Evolutionary conservation across 1,139 yeast genomes (phyloP), one percentile per base, ranked within the genome.

Genomic region (Geotrichum citri-aurantii): DNA sequence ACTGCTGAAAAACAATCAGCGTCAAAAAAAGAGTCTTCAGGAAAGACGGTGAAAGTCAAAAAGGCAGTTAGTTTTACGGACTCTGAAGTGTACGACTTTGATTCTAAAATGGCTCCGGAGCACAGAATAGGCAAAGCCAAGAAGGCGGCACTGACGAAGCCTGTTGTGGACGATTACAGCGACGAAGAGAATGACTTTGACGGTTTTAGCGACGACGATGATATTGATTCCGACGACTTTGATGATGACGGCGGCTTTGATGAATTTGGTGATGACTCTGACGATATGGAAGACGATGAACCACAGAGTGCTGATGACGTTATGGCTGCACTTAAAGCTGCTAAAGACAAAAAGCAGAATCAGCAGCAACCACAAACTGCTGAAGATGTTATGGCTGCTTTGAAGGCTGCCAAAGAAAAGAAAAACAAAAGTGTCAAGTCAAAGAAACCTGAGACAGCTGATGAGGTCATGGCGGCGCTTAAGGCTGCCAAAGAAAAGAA

Each of bases 191-290:
- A 55, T 21, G 50, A 33, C 47, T 47, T 42, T 26, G 37, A 47
- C 23, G 56, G 47, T 31, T 48, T 54, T 27, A 27, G 47, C 12
- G 52, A 48, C 12, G 17, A 12, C 42, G 95, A 88, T 65, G 95
- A 88, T 60, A 83, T 82, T 56, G 96, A 91, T 52, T 83, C 89
- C 73, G 83, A 81, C 31, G 89, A 85, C 58, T n/a, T 57, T 59
- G 46, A 64, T 61, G 48, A 52, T 58, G 84, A 83, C 63, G 95
- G 87, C 69, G 80, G 82, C 2, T 76, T 87, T 56, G 93, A 86
- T 55, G 92, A 88, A 3, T 71, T 88, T 24, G 73, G 88, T 11
- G 95, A 89, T 53, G 97, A 93, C 2, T 73, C 89, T 47, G 95
- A 88, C 65, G 79, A 70, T 26, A 58, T 57, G 2, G 62, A 57